Evolutionary conservation across 1,139 yeast species (phyloP).

Genomic region (Suhomyces taliae): DNA sequence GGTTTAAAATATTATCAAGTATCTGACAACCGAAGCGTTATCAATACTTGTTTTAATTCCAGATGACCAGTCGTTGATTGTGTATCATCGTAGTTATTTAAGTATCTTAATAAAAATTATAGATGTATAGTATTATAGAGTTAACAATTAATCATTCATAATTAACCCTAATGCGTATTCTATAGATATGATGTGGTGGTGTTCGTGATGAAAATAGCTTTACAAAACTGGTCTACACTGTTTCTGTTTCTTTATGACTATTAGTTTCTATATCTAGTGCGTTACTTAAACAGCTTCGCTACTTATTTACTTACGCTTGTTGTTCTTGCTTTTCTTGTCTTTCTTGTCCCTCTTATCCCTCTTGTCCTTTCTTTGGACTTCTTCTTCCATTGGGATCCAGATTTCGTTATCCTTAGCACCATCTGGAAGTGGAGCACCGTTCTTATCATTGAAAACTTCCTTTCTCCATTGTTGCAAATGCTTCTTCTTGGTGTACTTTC

Average conservation of each 20-base stretch:
- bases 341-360: constrained; percentile 9
- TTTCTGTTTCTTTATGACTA: constrained; percentile 4
- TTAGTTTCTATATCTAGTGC: neutral
- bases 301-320: neutral
- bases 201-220: neutral
- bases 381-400: constrained; percentile 35
- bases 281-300: neutral
- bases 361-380: constrained; percentile 2
- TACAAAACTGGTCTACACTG: too few species aligned
- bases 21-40: too few species aligned
- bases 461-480: constrained; percentile 89
- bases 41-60: too few species aligned
- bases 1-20: too few species aligned
- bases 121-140: constrained; percentile 3
- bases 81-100: neutral
- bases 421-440: constrained; percentile 47
- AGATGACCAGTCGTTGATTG: too few species aligned
- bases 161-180: neutral
- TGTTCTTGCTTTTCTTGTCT: neutral
- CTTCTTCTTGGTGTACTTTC: constrained; percentile 80
- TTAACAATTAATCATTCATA: neutral
- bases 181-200: neutral
- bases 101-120: constrained; percentile 1
- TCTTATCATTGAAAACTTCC: constrained; percentile 66
- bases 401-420: constrained; percentile 39